Evolutionary conservation across 2,329 filamentous ascomycete species (phyloP).

Genomic region (Penicillium oxalicum): DNA sequence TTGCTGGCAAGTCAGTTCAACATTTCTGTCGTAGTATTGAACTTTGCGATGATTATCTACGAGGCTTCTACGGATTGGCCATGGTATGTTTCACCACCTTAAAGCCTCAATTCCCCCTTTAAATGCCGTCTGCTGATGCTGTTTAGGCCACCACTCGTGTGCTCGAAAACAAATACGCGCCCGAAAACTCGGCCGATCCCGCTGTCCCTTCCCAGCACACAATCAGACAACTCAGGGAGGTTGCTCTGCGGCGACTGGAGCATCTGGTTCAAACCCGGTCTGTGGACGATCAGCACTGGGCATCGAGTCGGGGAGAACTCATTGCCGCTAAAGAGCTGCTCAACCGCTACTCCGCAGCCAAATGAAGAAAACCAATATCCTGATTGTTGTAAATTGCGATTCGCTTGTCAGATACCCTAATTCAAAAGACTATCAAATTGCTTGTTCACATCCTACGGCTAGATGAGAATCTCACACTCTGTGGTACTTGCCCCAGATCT

Average conservation of each 20-base stretch:
- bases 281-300: conserved; percentile 24
- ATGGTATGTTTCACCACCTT: conserved; percentile 48
- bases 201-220: conserved; percentile 19
- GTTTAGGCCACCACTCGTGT: conserved; percentile 26
- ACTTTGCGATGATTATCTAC: conserved; percentile 84
- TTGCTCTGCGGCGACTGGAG: conserved; percentile 34
- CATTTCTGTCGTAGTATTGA: conserved; percentile 88
- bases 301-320: conserved; percentile 34
- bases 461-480: no score
- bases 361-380: conserved; percentile 2
- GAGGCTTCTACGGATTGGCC: conserved; percentile 89
- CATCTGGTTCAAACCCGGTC: conserved; percentile 34
- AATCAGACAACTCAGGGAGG: conserved; percentile 29
- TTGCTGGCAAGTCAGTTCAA: conserved; percentile 67
- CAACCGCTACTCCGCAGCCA: conserved; percentile 18
- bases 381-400: no score
- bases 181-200: conserved; percentile 7
- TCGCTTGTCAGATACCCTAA: not conserved
- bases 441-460: no score
- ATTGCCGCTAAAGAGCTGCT: conserved; percentile 40
- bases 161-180: conserved; percentile 15
- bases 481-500: no score
- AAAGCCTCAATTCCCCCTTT: no score
- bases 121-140: not conserved
- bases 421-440: not conserved